These are phyloP conservation scores for Elongisporangium anandrum DNA, from an alignment of 352 stramenopile genomes.

Conservation along the genomic window DNA sequence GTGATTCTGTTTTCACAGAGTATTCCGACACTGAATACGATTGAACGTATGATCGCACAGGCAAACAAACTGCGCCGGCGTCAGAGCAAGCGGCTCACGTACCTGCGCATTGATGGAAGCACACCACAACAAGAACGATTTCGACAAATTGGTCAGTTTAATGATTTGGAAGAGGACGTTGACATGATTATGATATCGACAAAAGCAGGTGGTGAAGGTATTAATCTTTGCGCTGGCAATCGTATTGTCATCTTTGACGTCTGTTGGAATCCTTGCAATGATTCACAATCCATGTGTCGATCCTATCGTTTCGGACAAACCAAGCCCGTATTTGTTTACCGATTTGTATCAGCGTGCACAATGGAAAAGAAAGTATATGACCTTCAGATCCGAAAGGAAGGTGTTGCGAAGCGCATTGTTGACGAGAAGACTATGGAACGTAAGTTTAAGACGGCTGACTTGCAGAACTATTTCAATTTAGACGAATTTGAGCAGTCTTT, in stretches of 20 bases:
- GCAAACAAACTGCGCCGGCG: constrained; percentile 53
- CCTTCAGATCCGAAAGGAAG: constrained; percentile 88
- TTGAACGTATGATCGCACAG: constrained; percentile 64
- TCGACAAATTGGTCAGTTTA: constrained; percentile 77
- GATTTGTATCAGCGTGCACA: constrained; percentile 87
- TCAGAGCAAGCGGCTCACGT: constrained; percentile 41
- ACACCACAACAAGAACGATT: constrained; percentile 78
- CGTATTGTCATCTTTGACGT: constrained; percentile 91
- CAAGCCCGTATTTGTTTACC: constrained; percentile 91
- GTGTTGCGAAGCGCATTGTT: constrained; percentile 85
- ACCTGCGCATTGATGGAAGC: constrained; percentile 80
- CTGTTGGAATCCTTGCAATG: constrained; percentile 91
- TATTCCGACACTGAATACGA: constrained; percentile 80
- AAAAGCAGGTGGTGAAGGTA: constrained; percentile 81
- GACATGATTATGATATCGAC: constrained; percentile 88
- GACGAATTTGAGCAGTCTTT: constrained; percentile 75
- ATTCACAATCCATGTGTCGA: constrained; percentile 91
- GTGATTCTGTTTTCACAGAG: constrained; percentile 90
- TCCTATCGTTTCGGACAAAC: constrained; percentile 91
- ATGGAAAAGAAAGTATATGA: constrained; percentile 94
- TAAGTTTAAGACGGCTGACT: constrained; percentile 75
- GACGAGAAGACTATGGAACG: constrained; percentile 83
- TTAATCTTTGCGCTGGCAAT: constrained; percentile 88
- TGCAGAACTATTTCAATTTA: constrained; percentile 85
- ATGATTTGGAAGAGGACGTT: constrained; percentile 74